These are phyloP conservation scores for Craspedostauros australis DNA, from an alignment of 108 stramenopile genomes.

Conservation along the genomic window DNA sequence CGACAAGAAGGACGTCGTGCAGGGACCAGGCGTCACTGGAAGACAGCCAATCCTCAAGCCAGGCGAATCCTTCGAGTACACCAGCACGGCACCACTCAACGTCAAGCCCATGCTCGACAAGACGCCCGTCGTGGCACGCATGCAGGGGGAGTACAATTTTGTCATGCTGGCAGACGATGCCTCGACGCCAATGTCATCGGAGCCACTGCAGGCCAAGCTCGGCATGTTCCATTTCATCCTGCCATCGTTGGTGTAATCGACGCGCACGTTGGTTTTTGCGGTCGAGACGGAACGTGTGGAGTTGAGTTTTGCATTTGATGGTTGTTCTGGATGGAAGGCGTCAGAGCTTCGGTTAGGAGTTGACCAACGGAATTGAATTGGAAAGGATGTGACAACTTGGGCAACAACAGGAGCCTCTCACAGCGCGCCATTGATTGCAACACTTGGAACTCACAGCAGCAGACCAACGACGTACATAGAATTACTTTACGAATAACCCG, in stretches of 20 bases:
- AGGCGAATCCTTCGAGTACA: slow-evolving; percentile 91
- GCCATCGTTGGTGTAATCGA: slow-evolving; percentile 53
- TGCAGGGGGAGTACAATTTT: slow-evolving; percentile 85
- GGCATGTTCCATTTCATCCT: slow-evolving; percentile 84
- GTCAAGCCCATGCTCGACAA: slow-evolving; percentile 75
- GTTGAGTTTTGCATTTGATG: too few relatives aligned
- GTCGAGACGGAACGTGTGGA: too few relatives aligned
- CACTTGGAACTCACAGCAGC: too few relatives aligned
- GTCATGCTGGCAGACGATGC: slow-evolving; percentile 72
- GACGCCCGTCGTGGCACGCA: slow-evolving; percentile 83
- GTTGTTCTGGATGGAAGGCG: too few relatives aligned
- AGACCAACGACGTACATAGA: too few relatives aligned
- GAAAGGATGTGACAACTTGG: too few relatives aligned
- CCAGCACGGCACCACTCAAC: slow-evolving; percentile 75
- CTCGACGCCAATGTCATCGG: slow-evolving; percentile 60
- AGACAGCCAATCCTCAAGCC: slow-evolving; percentile 88
- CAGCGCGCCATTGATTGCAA: too few relatives aligned
- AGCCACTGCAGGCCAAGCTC: slow-evolving; percentile 78
- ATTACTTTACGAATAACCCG: too few relatives aligned
- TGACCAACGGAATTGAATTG: too few relatives aligned
- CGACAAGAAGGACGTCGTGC: slow-evolving; percentile 80
- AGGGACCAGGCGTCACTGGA: slow-evolving; percentile 87
- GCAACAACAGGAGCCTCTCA: too few relatives aligned
- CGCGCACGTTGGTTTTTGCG: too few relatives aligned
- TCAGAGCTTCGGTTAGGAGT: too few relatives aligned